Evolutionary conservation across 306 rosid genomes (phyloP), one percentile per base, ranked within the genome.

Genomic region (Corylus heterophylla): DNA sequence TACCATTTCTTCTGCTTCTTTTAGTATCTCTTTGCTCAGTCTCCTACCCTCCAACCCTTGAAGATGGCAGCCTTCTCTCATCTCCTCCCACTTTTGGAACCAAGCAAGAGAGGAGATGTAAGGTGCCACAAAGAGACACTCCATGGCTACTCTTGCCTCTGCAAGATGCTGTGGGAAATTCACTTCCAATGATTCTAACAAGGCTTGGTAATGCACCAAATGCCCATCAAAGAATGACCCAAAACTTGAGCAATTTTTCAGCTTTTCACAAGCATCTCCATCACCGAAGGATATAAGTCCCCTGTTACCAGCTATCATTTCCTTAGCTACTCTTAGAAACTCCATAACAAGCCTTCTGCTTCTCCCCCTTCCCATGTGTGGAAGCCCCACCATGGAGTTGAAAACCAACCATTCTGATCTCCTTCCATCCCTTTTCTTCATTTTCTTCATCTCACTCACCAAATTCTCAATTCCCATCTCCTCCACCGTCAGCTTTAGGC

Each of bases 131-230:
- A 92, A 90, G 9, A 83, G 45, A 51, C 74, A 63, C 62, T 90
- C 93, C 73, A 91, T 84, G 5, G 80, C 84, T 77, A 72, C 73
- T 73, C 90, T 90, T 54, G 94, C 94, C 71, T 88, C 92, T 75
- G 79, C 64, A 14, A 88, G 85, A 52, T 39, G 64, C 7, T 0
- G 51, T 18, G 90, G 81, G 45, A 91, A 88, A 31, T 22, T 81
- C 1, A 83, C 76, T 55, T 86, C 94, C 12, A 85, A 76, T 13
- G 94, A 83, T 54, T 93, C 89, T 1, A 93, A 70, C 75, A 91
- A 64, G 12, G 91, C 89, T 69, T 79, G 82, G 80, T 89, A 91
- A 54, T 88, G 92, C 58, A 37, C 58, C 49, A 93, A 13, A 54
- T 87, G 54, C 44, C 83, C 92, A 20, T 87, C 74, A 79, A 84